A percentile compares a stretch with the other conserved stretches of the same genome.
These are phyloP conservation scores for Plantago major DNA, from an alignment of 257 asterid genomes.

Conservation along the genomic window DNA sequence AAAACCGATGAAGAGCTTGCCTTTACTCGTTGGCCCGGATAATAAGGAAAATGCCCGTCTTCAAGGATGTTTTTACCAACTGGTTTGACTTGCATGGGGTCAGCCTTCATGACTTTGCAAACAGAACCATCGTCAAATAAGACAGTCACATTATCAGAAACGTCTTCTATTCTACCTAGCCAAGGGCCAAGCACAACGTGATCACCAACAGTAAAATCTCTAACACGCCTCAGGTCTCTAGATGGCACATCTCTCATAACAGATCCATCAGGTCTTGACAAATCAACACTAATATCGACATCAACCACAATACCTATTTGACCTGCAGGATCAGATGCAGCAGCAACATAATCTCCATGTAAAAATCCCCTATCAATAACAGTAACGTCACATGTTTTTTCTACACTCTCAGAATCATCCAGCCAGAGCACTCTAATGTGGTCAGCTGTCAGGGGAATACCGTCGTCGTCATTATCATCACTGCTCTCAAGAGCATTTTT, in stretches of 20 bases:
- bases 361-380: conserved; percentile 86
- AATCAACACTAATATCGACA: conserved; percentile 59
- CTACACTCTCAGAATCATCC: conserved; percentile 73
- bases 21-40: conserved; percentile 95
- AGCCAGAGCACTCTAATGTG: conserved; percentile 90
- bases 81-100: conserved; percentile 78
- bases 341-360: conserved; percentile 93
- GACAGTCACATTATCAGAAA: conserved; percentile 86
- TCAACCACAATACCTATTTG: conserved; percentile 94
- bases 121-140: conserved; percentile 93
- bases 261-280: conserved; percentile 63
- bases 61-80: conserved; percentile 66
- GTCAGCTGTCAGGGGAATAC: conserved; percentile 52
- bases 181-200: conserved; percentile 95
- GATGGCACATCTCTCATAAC: conserved; percentile 49
- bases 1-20: conserved; percentile 90
- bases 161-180: conserved; percentile 94
- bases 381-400: conserved; percentile 46
- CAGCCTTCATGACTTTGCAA: conserved; percentile 90
- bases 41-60: conserved; percentile 92
- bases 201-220: conserved; percentile 89
- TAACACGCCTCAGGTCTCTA: conserved; percentile 60
- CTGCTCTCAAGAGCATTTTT: conserved; percentile 34
- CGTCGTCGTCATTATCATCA: conserved; percentile 38
- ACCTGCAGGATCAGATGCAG: conserved; percentile 86